Base-by-base conservation (phyloP, 2,329 filamentous ascomycete genomes). In the Verticillium isaacii region DNA sequence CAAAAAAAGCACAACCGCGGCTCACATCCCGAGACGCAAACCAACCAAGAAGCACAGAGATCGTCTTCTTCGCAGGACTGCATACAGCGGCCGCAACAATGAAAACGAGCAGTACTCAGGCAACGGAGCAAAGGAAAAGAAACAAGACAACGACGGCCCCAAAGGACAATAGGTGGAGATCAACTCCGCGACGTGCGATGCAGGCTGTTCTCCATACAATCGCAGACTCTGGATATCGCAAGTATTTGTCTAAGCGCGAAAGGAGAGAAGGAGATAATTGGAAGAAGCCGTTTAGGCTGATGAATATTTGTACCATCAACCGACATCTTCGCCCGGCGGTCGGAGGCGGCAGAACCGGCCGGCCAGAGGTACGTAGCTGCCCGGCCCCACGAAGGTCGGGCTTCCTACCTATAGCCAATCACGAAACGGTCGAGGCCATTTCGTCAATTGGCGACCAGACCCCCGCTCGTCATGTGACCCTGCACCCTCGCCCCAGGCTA, bases 191-290 rank as follows among this genome's bases (percentile, higher is more conserved):
- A 71, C 79, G 80, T 83, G 79, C 79, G 80, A 81, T 82, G 79
- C 79, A 82, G 79, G 78, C 74, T 73, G 74, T 72, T 76, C 75
- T 68, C 68, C 70, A 75, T 80, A 75, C 72, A 68, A 67, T 62
- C 68, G 68, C 70, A 72, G 66, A 70, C 76, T 78, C 76, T 66
- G 82, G 80, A 82, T 71, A 79, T 69, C 70, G 72, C 69, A 66
- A 67, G 64, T 68, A 70, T 74, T 71, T 71, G 73, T 75, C 73
- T 82, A 82, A 78, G 78, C 81, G 82, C 82, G 80, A 82, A 75
- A 78, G 68, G 68, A 67, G 63, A 66, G 23, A 60, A 52, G 15
- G 36, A 32, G 41, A 45, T 60, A 56, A 54, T 50, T 36, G 2
- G 15, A 14, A 57, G 34, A 32, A n/a, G 52, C 14, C 15, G 8